These are phyloP conservation scores for Fusarium sp. DNA, from an alignment of 2,329 filamentous ascomycete species.

Conservation along the genomic window DNA sequence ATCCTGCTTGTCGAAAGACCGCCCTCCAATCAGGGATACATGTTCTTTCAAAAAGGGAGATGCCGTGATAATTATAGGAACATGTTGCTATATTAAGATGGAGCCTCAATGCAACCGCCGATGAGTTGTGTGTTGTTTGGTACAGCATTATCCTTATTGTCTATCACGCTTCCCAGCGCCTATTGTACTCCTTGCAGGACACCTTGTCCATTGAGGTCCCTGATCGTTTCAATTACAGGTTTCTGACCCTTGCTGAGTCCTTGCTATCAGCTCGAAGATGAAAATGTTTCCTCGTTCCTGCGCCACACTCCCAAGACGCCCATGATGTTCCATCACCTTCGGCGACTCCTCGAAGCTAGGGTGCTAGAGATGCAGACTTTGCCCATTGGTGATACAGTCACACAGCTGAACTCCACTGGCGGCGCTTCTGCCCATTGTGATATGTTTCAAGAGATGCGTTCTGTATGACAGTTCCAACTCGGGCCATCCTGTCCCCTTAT, in stretches of 20 bases:
- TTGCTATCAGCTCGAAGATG: slow-evolving; percentile 11
- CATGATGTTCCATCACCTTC: slow-evolving; percentile 14
- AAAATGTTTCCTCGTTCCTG: slow-evolving; percentile 5
- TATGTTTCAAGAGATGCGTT: slow-evolving; percentile 12
- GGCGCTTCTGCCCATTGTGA: slow-evolving; percentile 24
- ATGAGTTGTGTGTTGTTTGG: slow-evolving; percentile 48
- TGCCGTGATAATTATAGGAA: slow-evolving; percentile 33
- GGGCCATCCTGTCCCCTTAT: slow-evolving; percentile 6
- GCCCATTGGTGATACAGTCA: slow-evolving; percentile 30
- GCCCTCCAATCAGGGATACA: slow-evolving; percentile 1
- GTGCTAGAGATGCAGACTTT: slow-evolving; percentile 15
- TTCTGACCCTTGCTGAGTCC: slow-evolving; percentile 4
- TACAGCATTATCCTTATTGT: slow-evolving; percentile 32
- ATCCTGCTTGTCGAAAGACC: slow-evolving; percentile 17
- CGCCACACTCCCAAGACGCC: slow-evolving; percentile 23
- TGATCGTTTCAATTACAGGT: slow-evolving; percentile 16
- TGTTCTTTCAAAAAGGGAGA: slow-evolving; percentile 9
- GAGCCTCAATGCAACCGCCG: slow-evolving; percentile 52
- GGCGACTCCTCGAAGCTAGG: not conserved
- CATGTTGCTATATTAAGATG: slow-evolving; percentile 52
- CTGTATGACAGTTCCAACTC: slow-evolving; percentile 11
- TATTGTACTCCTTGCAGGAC: slow-evolving; percentile 18
- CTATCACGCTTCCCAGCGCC: slow-evolving; percentile 29
- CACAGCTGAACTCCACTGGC: slow-evolving; percentile 19
- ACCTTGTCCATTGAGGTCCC: slow-evolving; percentile 5